phyloP scores from a whole-genome alignment of 1,139 yeast genomes.

The Yarrowia galli region DNA sequence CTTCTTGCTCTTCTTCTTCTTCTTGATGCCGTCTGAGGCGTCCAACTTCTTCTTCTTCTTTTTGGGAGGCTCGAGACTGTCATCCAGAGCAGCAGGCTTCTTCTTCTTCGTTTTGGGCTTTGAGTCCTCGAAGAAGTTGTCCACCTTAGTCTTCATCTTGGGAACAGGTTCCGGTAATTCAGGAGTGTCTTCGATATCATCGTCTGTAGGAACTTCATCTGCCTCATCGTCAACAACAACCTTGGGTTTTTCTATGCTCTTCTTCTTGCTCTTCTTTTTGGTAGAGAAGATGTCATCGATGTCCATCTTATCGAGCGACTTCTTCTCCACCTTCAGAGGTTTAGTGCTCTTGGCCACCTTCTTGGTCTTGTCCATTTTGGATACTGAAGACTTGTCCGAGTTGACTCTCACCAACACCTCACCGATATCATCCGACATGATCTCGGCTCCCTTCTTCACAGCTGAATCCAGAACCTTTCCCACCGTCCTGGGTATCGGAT shows the following conservation, averaged over 20 bases:
- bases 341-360: not conserved
- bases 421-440: slow-evolving; percentile 25
- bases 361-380: not conserved
- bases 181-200: not conserved
- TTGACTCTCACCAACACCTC: slow-evolving; percentile 30
- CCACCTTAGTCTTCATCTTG: slow-evolving; percentile 16
- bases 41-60: slow-evolving; percentile 39
- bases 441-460: not conserved
- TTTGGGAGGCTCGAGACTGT: slow-evolving; percentile 4
- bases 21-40: slow-evolving; percentile 39
- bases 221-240: not conserved
- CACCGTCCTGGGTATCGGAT: slow-evolving; percentile 36
- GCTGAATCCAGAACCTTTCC: not conserved
- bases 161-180: not conserved
- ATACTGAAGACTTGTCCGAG: not conserved
- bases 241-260: not conserved
- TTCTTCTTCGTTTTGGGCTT: slow-evolving; percentile 22
- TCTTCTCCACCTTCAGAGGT: not conserved
- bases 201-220: not conserved
- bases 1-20: slow-evolving; percentile 45
- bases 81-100: slow-evolving; percentile 1
- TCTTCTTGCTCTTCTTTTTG: slow-evolving; percentile 40
- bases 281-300: slow-evolving; percentile 35
- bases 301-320: slow-evolving; percentile 19
- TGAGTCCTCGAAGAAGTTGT: slow-evolving; percentile 32